Conservation (phyloP, 805 yeast genomes). For the Monosporozyma servazzii region DNA sequence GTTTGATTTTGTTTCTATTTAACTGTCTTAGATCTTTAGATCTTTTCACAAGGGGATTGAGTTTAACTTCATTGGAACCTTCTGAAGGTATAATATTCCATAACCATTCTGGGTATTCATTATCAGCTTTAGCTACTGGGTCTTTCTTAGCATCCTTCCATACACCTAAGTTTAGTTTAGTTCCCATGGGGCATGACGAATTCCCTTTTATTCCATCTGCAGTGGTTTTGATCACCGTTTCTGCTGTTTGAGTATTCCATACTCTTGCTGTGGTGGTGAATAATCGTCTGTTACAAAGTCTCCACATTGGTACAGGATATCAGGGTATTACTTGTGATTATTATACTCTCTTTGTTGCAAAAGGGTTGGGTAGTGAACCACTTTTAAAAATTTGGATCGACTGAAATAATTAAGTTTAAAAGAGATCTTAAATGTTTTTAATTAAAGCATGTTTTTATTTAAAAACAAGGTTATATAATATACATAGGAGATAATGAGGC, state of each 20-base stretch:
- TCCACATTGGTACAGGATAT: neutral
- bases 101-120: conserved; percentile 89
- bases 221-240: neutral
- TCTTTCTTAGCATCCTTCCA: conserved; percentile 71
- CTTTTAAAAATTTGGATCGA: neutral
- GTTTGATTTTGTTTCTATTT: conserved; percentile 63
- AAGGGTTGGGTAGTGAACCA: neutral
- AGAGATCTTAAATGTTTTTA: neutral
- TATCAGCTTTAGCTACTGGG: conserved; percentile 78
- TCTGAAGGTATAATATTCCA: conserved; percentile 66
- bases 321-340: too few relatives aligned
- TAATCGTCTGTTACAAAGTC: neutral
- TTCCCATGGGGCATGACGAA: conserved; percentile 63
- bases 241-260: neutral
- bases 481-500: neutral
- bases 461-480: neutral
- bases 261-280: neutral
- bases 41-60: conserved; percentile 17
- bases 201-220: conserved; percentile 2
- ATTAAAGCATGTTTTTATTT: neutral
- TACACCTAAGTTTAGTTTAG: conserved; percentile 60
- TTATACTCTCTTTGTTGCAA: neutral
- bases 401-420: neutral
- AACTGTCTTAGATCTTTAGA: conserved; percentile 55
- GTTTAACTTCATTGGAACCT: neutral